A percentile compares a stretch with the other conserved stretches of the same genome.
These are phyloP conservation scores for Fraxinus americana DNA, from an alignment of 257 asterid genomes.

Conservation along the genomic window DNA sequence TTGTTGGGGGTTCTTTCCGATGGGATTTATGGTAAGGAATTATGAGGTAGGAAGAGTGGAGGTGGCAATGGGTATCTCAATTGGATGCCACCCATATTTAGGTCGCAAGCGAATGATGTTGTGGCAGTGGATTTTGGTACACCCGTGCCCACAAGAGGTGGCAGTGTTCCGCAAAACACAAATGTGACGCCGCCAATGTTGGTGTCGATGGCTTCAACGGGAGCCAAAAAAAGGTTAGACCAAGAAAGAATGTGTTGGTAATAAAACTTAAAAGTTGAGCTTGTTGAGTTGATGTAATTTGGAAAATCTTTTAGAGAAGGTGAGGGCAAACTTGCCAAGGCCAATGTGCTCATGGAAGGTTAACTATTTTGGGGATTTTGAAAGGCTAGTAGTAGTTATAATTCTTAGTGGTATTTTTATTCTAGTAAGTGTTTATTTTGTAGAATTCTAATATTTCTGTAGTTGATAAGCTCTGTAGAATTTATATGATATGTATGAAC, in stretches of 20 bases:
- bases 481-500: not conserved
- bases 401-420: not conserved
- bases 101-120: conserved; percentile 10
- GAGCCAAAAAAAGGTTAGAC: conserved; percentile 71
- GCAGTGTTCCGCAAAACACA: not conserved
- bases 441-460: not conserved
- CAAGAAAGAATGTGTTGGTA: conserved; percentile 45
- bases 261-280: not conserved
- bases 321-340: too few species aligned
- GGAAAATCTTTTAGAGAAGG: too few species aligned
- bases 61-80: conserved; percentile 50
- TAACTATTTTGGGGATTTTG: not conserved
- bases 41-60: conserved; percentile 21
- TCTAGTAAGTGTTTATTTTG: not conserved
- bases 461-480: not conserved
- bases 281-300: not conserved
- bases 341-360: not conserved
- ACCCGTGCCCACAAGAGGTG: conserved; percentile 2
- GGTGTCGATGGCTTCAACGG: conserved; percentile 12
- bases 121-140: conserved; percentile 18
- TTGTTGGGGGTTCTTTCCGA: conserved; percentile 84
- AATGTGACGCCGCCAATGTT: not conserved
- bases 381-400: not conserved
- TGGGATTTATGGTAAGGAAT: conserved; percentile 59
- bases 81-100: conserved; percentile 82